These are phyloP conservation scores for Hibiscus trionum DNA, from an alignment of 345 rosid genomes.

Conservation along the genomic window DNA sequence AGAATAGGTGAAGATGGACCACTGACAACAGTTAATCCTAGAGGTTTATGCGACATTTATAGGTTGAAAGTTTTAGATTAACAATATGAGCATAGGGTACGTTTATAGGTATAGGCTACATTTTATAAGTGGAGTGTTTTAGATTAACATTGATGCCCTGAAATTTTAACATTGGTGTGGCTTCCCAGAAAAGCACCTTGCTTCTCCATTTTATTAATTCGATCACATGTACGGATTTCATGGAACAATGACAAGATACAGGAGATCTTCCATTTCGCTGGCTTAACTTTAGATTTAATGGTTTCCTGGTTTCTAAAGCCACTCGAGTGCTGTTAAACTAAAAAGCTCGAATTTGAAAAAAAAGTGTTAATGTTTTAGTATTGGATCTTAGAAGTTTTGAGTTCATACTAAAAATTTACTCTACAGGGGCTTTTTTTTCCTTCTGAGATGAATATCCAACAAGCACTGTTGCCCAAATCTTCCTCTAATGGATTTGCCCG, in stretches of 20 bases:
- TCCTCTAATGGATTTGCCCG: conserved; percentile 60
- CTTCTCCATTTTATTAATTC: background rate
- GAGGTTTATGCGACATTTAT: background rate
- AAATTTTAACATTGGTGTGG: background rate
- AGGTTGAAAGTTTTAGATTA: background rate
- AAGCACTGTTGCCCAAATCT: conserved; percentile 37
- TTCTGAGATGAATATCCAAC: conserved; percentile 44
- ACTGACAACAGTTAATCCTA: background rate
- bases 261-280: background rate
- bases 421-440: background rate
- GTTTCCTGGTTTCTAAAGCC: background rate
- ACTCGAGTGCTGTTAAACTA: background rate
- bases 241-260: background rate
- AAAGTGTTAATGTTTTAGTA: background rate
- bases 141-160: no score
- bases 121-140: no score
- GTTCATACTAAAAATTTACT: background rate
- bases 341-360: background rate
- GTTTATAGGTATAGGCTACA: no score
- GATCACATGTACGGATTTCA: background rate
- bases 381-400: background rate
- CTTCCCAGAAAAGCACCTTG: background rate
- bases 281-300: background rate
- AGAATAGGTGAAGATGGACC: background rate
- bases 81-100: background rate